Evolutionary conservation across 2,329 filamentous ascomycete genomes (phyloP), one percentile per base, ranked within the genome.

Genomic region (Proliferodiscus dingleyae): DNA sequence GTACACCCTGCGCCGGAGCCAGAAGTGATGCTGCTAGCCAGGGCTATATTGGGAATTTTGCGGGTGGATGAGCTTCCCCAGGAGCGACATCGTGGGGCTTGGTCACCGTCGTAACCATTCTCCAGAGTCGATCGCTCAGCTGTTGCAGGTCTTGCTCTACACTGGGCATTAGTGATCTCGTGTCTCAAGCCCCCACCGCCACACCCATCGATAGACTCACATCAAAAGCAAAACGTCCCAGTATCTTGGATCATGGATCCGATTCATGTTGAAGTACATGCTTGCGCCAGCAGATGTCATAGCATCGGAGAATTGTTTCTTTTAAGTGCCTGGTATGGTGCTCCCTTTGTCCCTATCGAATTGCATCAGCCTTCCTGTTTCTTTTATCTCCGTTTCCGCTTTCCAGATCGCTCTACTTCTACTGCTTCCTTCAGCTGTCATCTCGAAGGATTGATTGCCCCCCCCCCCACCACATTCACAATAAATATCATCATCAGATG

Each of bases 201-300:
- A 39, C 37, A 33, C 28, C 34, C 19, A 18, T 29, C 43, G 21
- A 39, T 8, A 26, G 37, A 16, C 28, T 24, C 38, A 11, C 15
- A 37, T 16, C 23, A 15, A 30, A 34, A 23, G 16, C 24, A 30
- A 40, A 41, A 18, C 33, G 45, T 43, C 45, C 45, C 45, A 37
- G 39, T 21, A 34, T 22, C 19, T 24, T 47, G 45, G 45, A 23
- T 16, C 22, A 32, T 23, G 42, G 42, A 34, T 11, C 32, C 42
- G 34, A 19, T 32, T 38, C 18, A 42, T 37, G 45, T 24, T 40
- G 32, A 32, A 36, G 34, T 37, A 30, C 42, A 44, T 43, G 41
- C 41, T 36, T 34, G 30, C 30, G 36, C 18, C 16, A 18, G 41
- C 33, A 34, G 36, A 30, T 30, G 41, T 21, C 16, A 30, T 29